These are phyloP conservation scores for Tylopilus rubrobrunneus DNA, from an alignment of 768 basidiomycete genomes.

Conservation along the genomic window DNA sequence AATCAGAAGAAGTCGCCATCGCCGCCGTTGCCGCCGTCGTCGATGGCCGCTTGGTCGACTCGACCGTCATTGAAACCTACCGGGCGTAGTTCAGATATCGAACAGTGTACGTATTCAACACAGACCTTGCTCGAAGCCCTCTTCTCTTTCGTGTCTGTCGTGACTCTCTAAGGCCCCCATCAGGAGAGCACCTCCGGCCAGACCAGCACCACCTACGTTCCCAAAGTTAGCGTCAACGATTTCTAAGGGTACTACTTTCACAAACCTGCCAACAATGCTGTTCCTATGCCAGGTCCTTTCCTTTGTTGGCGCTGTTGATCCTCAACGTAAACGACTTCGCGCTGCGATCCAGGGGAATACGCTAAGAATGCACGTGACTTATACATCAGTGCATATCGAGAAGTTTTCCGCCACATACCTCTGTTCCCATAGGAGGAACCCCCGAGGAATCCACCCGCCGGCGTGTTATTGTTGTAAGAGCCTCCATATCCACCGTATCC, in stretches of 20 bases:
- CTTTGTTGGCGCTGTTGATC: conserved; percentile 38
- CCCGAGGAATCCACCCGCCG: conserved; percentile 14
- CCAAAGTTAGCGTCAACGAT: conserved; percentile 2
- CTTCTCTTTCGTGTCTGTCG: conserved; percentile 29
- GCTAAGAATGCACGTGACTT: conserved; percentile 18
- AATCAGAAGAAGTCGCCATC: conserved; percentile 8
- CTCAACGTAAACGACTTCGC: conserved; percentile 32
- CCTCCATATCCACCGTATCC: conserved; percentile 17
- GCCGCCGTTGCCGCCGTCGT: background rate
- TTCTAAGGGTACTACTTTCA: background rate
- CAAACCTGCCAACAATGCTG: conserved; percentile 44
- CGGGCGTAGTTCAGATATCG: conserved; percentile 6
- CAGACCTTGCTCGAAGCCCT: conserved; percentile 36
- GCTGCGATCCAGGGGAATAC: conserved; percentile 30
- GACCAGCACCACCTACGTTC: conserved; percentile 51
- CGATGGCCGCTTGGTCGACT: background rate
- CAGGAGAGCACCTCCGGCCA: conserved; percentile 61
- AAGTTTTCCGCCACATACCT: conserved; percentile 13
- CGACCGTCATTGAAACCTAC: conserved; percentile 23
- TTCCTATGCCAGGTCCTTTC: conserved; percentile 49
- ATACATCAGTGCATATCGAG: background rate
- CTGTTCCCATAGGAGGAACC: conserved; percentile 16
- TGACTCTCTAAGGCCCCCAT: conserved; percentile 47
- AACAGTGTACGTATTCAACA: conserved; percentile 1
- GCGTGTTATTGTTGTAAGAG: conserved; percentile 14